Conservation (phyloP, 2,329 filamentous ascomycete species). For the Hymenoscyphus salicellus region DNA sequence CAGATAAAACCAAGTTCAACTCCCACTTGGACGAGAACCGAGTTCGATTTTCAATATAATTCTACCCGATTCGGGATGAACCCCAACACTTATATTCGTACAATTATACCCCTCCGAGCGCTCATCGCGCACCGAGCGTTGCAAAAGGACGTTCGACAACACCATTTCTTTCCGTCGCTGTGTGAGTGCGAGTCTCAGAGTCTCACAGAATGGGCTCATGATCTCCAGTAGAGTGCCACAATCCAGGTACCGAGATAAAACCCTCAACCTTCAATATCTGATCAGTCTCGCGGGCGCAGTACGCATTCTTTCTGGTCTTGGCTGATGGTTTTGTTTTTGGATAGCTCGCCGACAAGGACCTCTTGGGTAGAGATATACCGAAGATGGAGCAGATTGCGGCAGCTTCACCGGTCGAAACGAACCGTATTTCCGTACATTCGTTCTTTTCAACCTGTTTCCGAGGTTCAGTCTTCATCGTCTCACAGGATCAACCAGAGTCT, state of each 20-base stretch:
- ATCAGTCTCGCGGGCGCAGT: not conserved
- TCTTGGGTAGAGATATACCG: not conserved
- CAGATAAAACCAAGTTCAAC: not conserved
- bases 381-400: not conserved
- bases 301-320: not conserved
- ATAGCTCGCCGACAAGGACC: not conserved
- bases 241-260: not conserved
- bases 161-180: not conserved
- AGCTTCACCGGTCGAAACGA: not conserved
- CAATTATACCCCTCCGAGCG: not conserved
- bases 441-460: not conserved
- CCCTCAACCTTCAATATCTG: not conserved
- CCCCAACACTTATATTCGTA: not conserved
- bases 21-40: not conserved
- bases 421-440: not conserved
- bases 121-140: not conserved
- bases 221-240: not conserved
- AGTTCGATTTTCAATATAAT: not conserved
- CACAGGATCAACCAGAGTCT: not conserved
- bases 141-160: not conserved
- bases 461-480: not conserved
- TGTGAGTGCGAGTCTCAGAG: not conserved
- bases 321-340: not conserved
- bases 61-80: not conserved
- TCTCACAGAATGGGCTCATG: not conserved